A percentile compares a stretch with the other conserved stretches of the same genome.
phyloP scores from a whole-genome alignment of 495 filamentous ascomycete species.

The Aspergillus mulundensis region DNA sequence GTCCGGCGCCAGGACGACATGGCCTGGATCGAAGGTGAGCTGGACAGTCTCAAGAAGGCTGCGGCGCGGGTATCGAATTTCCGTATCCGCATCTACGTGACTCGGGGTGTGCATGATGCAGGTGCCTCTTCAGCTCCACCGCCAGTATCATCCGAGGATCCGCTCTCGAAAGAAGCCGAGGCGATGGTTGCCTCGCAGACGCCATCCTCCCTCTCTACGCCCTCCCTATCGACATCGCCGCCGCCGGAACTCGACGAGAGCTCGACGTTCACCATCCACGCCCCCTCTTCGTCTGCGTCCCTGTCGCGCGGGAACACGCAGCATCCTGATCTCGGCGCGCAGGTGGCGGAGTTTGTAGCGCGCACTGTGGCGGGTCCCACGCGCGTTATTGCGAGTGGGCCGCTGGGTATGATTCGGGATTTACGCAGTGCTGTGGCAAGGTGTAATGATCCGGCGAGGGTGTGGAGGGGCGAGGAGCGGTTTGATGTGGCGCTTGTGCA shows the following conservation, averaged over 20 bases:
- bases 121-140: background rate
- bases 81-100: constrained; percentile 54
- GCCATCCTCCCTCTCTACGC: background rate
- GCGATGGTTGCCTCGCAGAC: background rate
- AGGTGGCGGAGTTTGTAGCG: constrained; percentile 28
- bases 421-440: constrained; percentile 51
- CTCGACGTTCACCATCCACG: constrained; percentile 5
- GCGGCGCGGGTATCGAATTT: constrained; percentile 33
- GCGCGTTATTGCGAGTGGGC: constrained; percentile 58
- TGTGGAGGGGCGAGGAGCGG: constrained; percentile 52
- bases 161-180: constrained; percentile 4
- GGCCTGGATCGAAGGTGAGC: constrained; percentile 53
- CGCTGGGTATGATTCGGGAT: constrained; percentile 54
- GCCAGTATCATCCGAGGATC: background rate
- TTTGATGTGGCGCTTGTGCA: constrained; percentile 55
- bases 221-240: background rate
- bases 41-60: constrained; percentile 40
- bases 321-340: constrained; percentile 24
- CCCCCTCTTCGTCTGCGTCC: background rate
- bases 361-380: constrained; percentile 39
- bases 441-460: constrained; percentile 44
- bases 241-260: background rate
- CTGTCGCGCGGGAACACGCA: background rate
- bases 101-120: constrained; percentile 23
- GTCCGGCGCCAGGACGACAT: constrained; percentile 50